These are phyloP conservation scores for Talaromyces funiculosus DNA, from an alignment of 2,329 filamentous ascomycete genomes.

Conservation along the genomic window DNA sequence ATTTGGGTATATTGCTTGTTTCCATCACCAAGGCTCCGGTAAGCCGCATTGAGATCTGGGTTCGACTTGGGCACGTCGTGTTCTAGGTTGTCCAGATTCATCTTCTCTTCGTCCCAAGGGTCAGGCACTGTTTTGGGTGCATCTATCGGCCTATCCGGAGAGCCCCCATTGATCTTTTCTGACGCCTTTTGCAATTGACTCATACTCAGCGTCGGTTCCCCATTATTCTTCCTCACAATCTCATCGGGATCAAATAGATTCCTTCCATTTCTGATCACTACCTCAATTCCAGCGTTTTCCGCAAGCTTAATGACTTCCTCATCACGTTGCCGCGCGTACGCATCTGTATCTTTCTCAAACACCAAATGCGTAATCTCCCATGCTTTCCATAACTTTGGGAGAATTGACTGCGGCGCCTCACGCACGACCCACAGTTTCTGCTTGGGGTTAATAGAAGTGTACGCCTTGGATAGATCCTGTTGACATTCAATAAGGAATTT, in stretches of 20 bases:
- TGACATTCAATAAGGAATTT: conserved; percentile 72
- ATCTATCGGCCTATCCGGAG: conserved; percentile 56
- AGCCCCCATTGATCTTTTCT: conserved; percentile 51
- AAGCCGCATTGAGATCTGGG: conserved; percentile 57
- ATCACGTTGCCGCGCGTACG: conserved; percentile 63
- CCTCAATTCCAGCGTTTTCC: conserved; percentile 59
- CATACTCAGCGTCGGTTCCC: conserved; percentile 70
- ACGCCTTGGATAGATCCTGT: conserved; percentile 60
- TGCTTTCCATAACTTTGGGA: conserved; percentile 66
- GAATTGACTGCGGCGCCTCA: conserved; percentile 64
- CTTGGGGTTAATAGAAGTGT: conserved; percentile 63
- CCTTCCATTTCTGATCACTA: conserved; percentile 59
- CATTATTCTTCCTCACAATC: conserved; percentile 58
- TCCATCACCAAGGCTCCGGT: conserved; percentile 42
- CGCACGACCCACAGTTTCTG: conserved; percentile 67
- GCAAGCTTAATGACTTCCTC: conserved; percentile 55
- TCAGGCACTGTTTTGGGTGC: conserved; percentile 57
- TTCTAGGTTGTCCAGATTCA: conserved; percentile 51
- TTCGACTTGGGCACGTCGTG: conserved; percentile 47
- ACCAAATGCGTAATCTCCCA: conserved; percentile 72
- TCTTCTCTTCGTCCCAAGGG: conserved; percentile 50
- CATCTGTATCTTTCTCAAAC: conserved; percentile 73
- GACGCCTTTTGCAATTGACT: conserved; percentile 60
- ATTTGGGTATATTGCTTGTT: conserved; percentile 58
- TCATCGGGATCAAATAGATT: conserved; percentile 71